Percentiles rank a stretch among this genome's conserved stretches.
phyloP scores from a whole-genome alignment of 106 monocot genomes.

The Dendrobium huoshanense region DNA sequence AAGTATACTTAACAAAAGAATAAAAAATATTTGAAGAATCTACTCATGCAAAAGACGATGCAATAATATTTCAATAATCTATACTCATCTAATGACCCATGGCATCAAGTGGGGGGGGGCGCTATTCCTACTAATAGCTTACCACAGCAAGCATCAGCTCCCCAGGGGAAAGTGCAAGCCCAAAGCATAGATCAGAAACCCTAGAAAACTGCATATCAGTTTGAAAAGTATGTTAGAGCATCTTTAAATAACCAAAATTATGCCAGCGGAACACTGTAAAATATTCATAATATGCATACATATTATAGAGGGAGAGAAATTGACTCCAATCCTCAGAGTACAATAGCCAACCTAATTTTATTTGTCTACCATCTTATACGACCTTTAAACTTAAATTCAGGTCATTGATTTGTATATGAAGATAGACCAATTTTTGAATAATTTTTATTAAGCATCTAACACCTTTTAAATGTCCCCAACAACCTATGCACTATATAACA shows the following conservation, averaged over 20 bases:
- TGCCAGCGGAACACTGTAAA: not conserved
- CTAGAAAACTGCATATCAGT: conserved; percentile 40
- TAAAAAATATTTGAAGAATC: not conserved
- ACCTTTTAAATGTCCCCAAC: not conserved
- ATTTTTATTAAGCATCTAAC: not conserved
- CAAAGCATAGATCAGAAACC: conserved; percentile 71
- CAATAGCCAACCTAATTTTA: not conserved
- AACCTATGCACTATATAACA: not conserved
- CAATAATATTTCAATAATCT: not conserved
- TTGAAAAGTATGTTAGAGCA: conserved; percentile 10
- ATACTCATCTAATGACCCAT: not conserved
- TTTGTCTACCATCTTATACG: not conserved
- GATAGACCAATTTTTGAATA: no score
- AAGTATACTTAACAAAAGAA: not conserved
- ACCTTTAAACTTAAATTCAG: not conserved
- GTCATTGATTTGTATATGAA: no score
- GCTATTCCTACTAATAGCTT: conserved; percentile 3
- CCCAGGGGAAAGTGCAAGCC: conserved; percentile 75
- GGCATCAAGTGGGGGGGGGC: not conserved
- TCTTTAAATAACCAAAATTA: no score
- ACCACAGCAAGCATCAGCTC: conserved; percentile 71
- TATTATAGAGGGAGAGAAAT: not conserved
- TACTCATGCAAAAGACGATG: not conserved
- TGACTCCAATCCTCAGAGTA: not conserved
- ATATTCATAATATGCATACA: not conserved